These are phyloP conservation scores for Leishmania arabica DNA, from an alignment of 208 protist species.

Conservation along the genomic window DNA sequence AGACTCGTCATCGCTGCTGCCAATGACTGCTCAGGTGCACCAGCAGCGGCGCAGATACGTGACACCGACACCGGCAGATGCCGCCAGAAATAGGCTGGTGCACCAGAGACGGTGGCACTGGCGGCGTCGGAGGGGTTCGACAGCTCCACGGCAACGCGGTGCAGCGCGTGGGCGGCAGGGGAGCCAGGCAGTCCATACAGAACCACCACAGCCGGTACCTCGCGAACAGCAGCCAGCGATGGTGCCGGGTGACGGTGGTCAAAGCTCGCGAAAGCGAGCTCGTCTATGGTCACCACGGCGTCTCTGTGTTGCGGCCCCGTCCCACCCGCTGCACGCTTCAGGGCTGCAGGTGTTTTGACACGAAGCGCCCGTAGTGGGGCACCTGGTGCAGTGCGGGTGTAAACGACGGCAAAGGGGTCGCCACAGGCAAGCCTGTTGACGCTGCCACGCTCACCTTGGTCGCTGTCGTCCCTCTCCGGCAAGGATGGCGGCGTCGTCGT, in stretches of 20 bases:
- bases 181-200: slow-evolving; percentile 71
- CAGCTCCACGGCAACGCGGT: slow-evolving; percentile 28
- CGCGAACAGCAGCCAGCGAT: neutral
- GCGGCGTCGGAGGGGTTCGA: neutral
- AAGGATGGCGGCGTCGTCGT: neutral
- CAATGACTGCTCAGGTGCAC: neutral
- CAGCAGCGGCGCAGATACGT: slow-evolving; percentile 23
- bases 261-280: slow-evolving; percentile 7
- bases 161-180: slow-evolving; percentile 32
- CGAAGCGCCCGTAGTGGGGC: neutral
- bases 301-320: neutral
- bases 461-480: neutral
- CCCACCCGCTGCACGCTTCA: neutral
- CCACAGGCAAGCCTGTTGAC: neutral
- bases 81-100: slow-evolving; percentile 46
- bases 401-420: slow-evolving; percentile 27
- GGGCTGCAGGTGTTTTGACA: neutral
- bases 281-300: neutral
- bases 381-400: neutral
- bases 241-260: slow-evolving; percentile 8
- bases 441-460: neutral
- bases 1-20: neutral
- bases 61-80: slow-evolving; percentile 51
- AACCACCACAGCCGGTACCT: slow-evolving; percentile 32
- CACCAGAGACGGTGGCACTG: neutral